Evolutionary conservation across 148 eudicot genomes (phyloP), one percentile per base, ranked within the genome.

Genomic region (Tetragonia tetragonoides): DNA sequence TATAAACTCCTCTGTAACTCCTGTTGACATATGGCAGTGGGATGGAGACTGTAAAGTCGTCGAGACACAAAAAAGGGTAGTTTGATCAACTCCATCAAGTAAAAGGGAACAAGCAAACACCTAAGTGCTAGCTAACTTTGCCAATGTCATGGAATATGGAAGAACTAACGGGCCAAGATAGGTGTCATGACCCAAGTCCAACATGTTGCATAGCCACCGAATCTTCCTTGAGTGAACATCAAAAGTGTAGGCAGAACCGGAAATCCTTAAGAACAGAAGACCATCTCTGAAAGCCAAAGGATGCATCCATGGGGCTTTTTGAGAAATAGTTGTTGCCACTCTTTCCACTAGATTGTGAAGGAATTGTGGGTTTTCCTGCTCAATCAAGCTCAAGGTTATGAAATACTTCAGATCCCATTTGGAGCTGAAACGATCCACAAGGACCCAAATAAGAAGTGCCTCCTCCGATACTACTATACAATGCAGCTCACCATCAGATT

Each of bases 271-370:
- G 80, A 81, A 77, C 1, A 81, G 75, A 66, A 56, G 20, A 17
- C 77, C 77, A 3, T 81, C 80, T 77, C 77, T 72, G 49, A 72
- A 72, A 20, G 84, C 84, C 84, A 72, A 57, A 17, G 76, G 77
- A n/a, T 77, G 73, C 66, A 81, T 73, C 84, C 84, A 81, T 37
- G 84, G 72, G 80, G 47, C 64, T 9, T 72, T 39, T 8, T 71
- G 37, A 24, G 57, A 44, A 65, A 64, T 6, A 41, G 61, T 65
- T 37, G 44, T 28, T 40, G 68, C 49, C 11, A 77, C 74, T n/a
- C 74, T 81, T 38, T 56, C 74, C 1, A 42, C 84, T 44, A 81
- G 24, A 49, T 77, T 77, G 51, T 42, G 38, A 5, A 81, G 17
- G 9, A 71, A 77, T 41, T 77, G 49, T 21, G 61, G 80, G 44